Evolutionary conservation across 2,329 filamentous ascomycete species (phyloP), one percentile per base, ranked within the genome.

Genomic region (Paecilomyces niveus): DNA sequence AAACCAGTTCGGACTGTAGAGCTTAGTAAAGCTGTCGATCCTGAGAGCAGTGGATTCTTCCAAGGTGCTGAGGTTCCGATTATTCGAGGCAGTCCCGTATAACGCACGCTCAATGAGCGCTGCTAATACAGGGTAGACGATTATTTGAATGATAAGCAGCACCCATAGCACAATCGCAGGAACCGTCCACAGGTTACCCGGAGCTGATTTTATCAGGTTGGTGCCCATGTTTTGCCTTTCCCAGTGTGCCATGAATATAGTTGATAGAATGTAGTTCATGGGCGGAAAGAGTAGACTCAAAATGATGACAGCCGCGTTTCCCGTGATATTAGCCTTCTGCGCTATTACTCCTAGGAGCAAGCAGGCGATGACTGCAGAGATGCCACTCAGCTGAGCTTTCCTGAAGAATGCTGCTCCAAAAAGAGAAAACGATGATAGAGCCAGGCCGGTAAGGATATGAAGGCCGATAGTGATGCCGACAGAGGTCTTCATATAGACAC

Each of bases 201-300:
- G 89, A 0, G 89, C 84, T 1, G 76, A 76, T 49, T 84, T 72
- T 3, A 83, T 67, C 2, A 96, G 76, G 61, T 89, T 83, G 0
- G 87, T 83, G 0, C 83, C 76, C 49, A 78, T 67, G 18, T 84
- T 78, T 57, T 86, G 70, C 61, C 81, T 79, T 73, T 97, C 89
- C 70, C 85, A 96, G 50, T 89, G 85, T 11, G 92, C 89, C 72
- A 92, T 83, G 62, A 87, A 83, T 18, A 89, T 85, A 57, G 86
- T 81, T 69, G 93, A 94, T 70, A 87, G 92, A 13, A 93, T 88
- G 68, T 91, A 96, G 66, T 91, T 92, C 79, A 92, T 95, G 0
- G 92, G 89, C 0, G 90, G 84, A 69, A 97, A 97, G 0, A 97
- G 73, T 13, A 95, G 70, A 60, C 88, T 88, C 11, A 96, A 78